Percentiles rank a stretch among this genome's conserved stretches.
phyloP scores from a whole-genome alignment of 106 monocot genomes.

The Dactylorhiza incarnata region DNA sequence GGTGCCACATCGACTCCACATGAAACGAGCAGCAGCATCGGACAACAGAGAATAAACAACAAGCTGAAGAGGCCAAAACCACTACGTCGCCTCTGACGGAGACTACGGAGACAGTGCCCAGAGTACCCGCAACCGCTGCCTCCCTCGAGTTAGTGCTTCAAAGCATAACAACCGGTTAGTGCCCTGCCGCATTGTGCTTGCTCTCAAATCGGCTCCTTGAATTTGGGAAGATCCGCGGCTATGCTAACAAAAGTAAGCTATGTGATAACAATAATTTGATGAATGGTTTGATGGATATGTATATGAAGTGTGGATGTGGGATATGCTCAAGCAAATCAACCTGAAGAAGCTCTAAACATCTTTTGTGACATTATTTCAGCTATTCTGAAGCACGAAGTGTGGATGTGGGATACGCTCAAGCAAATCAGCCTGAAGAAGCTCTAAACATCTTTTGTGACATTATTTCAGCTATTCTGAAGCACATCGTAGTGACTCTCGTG shows the following conservation, averaged over 20 bases:
- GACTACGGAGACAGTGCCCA: too few relatives aligned
- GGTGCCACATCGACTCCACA: too few relatives aligned
- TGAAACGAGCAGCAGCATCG: too few relatives aligned
- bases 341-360: conserved; percentile 34
- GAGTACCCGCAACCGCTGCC: too few relatives aligned
- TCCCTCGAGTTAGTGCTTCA: too few relatives aligned
- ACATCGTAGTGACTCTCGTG: conserved; percentile 57
- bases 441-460: conserved; percentile 42
- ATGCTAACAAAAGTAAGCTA: conserved; percentile 13
- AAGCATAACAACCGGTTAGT: too few relatives aligned
- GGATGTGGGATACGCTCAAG: conserved; percentile 44
- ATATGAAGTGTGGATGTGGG: conserved; percentile 56
- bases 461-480: conserved; percentile 30
- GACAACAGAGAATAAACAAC: too few relatives aligned
- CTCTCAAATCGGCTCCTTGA: conserved; percentile 24
- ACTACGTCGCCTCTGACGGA: too few relatives aligned
- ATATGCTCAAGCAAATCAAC: conserved; percentile 38
- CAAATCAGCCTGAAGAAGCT: conserved; percentile 33
- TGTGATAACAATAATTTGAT: conserved; percentile 27
- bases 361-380: conserved; percentile 42
- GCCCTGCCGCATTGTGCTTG: conserved; percentile 56
- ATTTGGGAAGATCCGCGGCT: conserved; percentile 36
- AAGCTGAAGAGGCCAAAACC: too few relatives aligned
- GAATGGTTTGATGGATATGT: conserved; percentile 68
- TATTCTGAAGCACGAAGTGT: conserved; percentile 40